Percentiles rank a stretch among this genome's conserved stretches.
These are phyloP conservation scores for Scolecobasidium constrictum DNA, from an alignment of 2,329 filamentous ascomycete species.

Conservation along the genomic window DNA sequence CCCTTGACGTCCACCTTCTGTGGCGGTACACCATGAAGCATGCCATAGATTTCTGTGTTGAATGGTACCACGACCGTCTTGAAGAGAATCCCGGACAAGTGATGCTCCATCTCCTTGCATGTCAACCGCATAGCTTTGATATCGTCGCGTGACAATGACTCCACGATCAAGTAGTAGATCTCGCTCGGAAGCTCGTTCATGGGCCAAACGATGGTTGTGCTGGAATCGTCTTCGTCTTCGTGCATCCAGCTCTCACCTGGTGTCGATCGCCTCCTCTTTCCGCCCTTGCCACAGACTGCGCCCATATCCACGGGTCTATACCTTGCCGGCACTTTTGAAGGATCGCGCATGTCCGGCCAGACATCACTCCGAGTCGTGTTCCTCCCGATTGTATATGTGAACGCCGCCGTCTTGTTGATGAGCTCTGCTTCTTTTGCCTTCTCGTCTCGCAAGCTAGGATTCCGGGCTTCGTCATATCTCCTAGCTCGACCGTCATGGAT, in stretches of 20 bases:
- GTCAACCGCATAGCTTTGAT: slow-evolving; percentile 52
- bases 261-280: too few relatives aligned
- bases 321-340: slow-evolving; percentile 14
- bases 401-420: not conserved
- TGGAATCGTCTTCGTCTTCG: not conserved
- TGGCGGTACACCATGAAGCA: slow-evolving; percentile 20
- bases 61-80: slow-evolving; percentile 55
- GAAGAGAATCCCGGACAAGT: slow-evolving; percentile 49
- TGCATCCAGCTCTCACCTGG: too few relatives aligned
- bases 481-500: too few relatives aligned
- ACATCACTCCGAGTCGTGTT: slow-evolving; percentile 19
- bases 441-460: not conserved
- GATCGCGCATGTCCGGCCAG: slow-evolving; percentile 23
- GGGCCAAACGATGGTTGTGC: slow-evolving; percentile 2
- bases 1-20: slow-evolving; percentile 23
- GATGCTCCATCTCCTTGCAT: slow-evolving; percentile 46
- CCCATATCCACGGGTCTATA: slow-evolving; percentile 1
- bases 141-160: slow-evolving; percentile 45
- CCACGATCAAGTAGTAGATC: slow-evolving; percentile 47
- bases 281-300: not conserved
- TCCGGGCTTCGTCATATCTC: not conserved
- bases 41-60: slow-evolving; percentile 50
- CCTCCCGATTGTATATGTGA: slow-evolving; percentile 3
- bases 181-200: slow-evolving; percentile 43
- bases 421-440: slow-evolving; percentile 2